Percentiles rank a stretch among this genome's conserved stretches.
phyloP scores from a whole-genome alignment of 345 rosid species.

The Arabidopsis thaliana region TAIR10.1 NC_003076.8:18539501-18540000 shows the following conservation, averaged over 20 bases:
- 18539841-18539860: slow-evolving; percentile 16
- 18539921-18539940: background rate
- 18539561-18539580: background rate
- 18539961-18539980: slow-evolving; percentile 8
- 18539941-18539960: background rate
- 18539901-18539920: background rate
- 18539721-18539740: background rate
- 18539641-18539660: background rate
- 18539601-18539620: background rate
- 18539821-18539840: background rate
- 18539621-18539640: background rate
- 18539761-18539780: background rate
- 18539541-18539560: background rate
- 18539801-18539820: background rate
- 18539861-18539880: slow-evolving; percentile 15
- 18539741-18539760: background rate
- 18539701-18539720: background rate
- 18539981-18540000: background rate
- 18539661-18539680: background rate
- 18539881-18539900: background rate
- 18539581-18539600: background rate
- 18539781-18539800: background rate
- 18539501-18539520: too few relatives aligned
- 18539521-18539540: too few relatives aligned
- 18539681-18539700: background rate